A percentile compares a stretch with the other conserved stretches of the same genome.
Evolutionary conservation across 192 early-diverging fungal genomes (phyloP).

Genomic region (Obelidium mucronatum): DNA sequence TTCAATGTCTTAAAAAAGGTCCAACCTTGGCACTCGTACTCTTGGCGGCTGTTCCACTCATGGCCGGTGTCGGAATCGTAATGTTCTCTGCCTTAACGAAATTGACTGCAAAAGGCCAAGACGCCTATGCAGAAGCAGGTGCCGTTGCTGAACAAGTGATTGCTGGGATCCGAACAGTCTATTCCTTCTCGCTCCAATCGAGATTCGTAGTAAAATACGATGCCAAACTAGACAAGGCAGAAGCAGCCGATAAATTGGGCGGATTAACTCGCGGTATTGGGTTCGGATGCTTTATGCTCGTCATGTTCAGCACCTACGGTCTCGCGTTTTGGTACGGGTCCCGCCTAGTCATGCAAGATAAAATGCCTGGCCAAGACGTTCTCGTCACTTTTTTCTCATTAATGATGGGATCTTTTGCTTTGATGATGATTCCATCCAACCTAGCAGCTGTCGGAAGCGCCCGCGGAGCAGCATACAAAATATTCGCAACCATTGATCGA

Average conservation of each 20-base stretch:
- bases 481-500: conserved; percentile 60
- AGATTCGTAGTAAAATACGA: conserved; percentile 74
- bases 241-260: conserved; percentile 67
- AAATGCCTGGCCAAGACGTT: conserved; percentile 57
- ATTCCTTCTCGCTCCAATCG: conserved; percentile 81
- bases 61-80: conserved; percentile 71
- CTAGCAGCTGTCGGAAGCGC: conserved; percentile 48
- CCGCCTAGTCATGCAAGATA: conserved; percentile 53
- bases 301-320: conserved; percentile 79
- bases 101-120: conserved; percentile 49
- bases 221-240: conserved; percentile 67
- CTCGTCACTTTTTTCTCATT: conserved; percentile 55
- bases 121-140: conserved; percentile 85
- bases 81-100: conserved; percentile 78
- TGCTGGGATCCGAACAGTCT: conserved; percentile 84
- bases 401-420: conserved; percentile 55
- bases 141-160: conserved; percentile 88
- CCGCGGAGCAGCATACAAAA: conserved; percentile 56
- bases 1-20: background rate
- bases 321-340: conserved; percentile 90
- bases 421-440: conserved; percentile 48
- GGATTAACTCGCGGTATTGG: conserved; percentile 65
- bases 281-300: conserved; percentile 77
- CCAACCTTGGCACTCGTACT: conserved; percentile 29
- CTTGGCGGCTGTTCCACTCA: conserved; percentile 24